Conservation (phyloP, 495 filamentous ascomycete genomes). For the Aspergillus nidulans region DNA sequence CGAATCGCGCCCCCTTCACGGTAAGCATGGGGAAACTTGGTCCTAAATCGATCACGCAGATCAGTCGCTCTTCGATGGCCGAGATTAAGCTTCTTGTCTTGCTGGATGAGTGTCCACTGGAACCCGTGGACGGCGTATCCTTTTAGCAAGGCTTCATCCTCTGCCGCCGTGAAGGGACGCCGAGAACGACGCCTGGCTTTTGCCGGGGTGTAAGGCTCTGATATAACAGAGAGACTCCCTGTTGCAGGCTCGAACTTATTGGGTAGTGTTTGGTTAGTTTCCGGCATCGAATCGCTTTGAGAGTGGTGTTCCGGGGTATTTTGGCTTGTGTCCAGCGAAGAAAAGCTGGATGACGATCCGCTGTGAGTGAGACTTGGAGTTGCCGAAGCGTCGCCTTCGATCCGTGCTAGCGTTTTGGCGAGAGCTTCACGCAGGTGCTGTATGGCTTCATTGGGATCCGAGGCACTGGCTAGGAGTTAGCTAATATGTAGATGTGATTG, state of each 20-base stretch:
- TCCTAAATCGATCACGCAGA: slow-evolving; percentile 76
- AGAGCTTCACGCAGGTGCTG: slow-evolving; percentile 39
- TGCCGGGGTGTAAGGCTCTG: slow-evolving; percentile 33
- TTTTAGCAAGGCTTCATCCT: slow-evolving; percentile 71
- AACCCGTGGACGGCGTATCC: slow-evolving; percentile 74
- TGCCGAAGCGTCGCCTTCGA: slow-evolving; percentile 25
- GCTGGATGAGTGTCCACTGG: slow-evolving; percentile 75
- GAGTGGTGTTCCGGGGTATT: slow-evolving; percentile 5
- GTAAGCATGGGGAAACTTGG: slow-evolving; percentile 73
- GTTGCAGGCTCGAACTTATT: slow-evolving; percentile 29
- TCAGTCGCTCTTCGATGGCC: slow-evolving; percentile 68
- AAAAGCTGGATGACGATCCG: slow-evolving; percentile 21
- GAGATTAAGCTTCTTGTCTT: slow-evolving; percentile 64
- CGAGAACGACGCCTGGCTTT: slow-evolving; percentile 39
- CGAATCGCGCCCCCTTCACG: slow-evolving; percentile 46
- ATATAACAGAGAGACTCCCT: slow-evolving; percentile 30
- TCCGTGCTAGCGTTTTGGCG: slow-evolving; percentile 33
- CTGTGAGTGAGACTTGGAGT: slow-evolving; percentile 11
- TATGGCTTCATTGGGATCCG: slow-evolving; percentile 46
- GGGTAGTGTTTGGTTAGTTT: slow-evolving; percentile 17
- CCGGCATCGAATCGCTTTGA: slow-evolving; percentile 12
- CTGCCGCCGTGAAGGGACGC: slow-evolving; percentile 64
- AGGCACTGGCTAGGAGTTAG: slow-evolving; percentile 23
- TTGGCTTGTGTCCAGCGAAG: slow-evolving; percentile 12
- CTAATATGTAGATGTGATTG: neutral